A percentile compares a stretch with the other conserved stretches of the same genome.
These are phyloP conservation scores for Aspergillus carlsbadensis DNA, from an alignment of 495 filamentous ascomycete genomes.

Conservation along the genomic window DNA sequence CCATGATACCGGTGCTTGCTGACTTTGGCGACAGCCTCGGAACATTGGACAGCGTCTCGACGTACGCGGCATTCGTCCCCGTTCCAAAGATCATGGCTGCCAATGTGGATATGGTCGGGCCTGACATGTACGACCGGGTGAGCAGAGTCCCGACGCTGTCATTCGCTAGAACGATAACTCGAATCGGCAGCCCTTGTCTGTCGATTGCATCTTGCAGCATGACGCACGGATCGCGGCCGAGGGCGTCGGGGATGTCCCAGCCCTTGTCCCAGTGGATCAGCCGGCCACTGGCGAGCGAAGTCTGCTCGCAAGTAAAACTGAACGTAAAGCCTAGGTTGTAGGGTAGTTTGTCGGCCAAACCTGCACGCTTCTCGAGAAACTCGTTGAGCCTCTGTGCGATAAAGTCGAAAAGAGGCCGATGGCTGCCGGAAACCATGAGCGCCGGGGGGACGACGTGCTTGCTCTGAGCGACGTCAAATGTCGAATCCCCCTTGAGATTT, in stretches of 20 bases:
- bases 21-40: background rate
- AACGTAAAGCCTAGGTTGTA: constrained; percentile 26
- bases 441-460: constrained; percentile 15
- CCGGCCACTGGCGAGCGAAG: constrained; percentile 14
- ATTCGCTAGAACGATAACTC: constrained; percentile 21
- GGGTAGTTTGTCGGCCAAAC: background rate
- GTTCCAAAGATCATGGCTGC: constrained; percentile 30
- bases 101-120: constrained; percentile 9
- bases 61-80: constrained; percentile 41
- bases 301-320: constrained; percentile 23
- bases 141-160: constrained; percentile 23
- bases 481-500: constrained; percentile 49
- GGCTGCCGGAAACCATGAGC: constrained; percentile 19
- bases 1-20: constrained; percentile 15
- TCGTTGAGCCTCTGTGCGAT: constrained; percentile 17
- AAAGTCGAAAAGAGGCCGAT: constrained; percentile 24
- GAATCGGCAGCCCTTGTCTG: constrained; percentile 14
- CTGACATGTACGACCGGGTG: constrained; percentile 22
- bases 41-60: constrained; percentile 23
- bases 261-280: constrained; percentile 27
- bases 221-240: constrained; percentile 19
- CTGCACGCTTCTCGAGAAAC: constrained; percentile 8
- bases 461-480: constrained; percentile 14
- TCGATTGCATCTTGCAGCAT: constrained; percentile 26
- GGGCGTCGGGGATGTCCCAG: constrained; percentile 24